A percentile compares a stretch with the other conserved stretches of the same genome.
phyloP scores from a whole-genome alignment of 1,284 basidiomycete genomes.

The Tilletia indica region DNA sequence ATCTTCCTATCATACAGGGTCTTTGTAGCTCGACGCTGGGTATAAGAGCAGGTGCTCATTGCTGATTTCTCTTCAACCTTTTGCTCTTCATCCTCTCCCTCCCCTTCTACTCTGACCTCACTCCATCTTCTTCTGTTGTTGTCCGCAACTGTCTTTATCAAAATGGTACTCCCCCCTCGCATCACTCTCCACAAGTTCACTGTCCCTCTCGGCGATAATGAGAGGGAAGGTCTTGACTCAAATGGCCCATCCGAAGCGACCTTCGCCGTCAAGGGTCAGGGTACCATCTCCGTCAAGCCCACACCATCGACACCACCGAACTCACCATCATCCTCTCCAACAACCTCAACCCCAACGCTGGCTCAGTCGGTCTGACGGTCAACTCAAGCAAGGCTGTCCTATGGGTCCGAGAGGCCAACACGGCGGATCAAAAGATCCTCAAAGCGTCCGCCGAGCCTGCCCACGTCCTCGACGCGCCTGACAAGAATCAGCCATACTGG shows the following conservation, averaged over 20 bases:
- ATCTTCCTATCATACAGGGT: too few relatives aligned
- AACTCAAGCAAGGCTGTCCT: background rate
- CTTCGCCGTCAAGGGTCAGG: conserved; percentile 6
- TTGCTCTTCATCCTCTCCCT: too few relatives aligned
- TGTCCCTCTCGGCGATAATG: too few relatives aligned
- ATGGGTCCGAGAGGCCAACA: background rate
- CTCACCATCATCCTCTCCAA: background rate
- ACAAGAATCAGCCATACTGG: conserved; percentile 9
- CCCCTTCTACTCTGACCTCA: too few relatives aligned
- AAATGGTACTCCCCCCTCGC: too few relatives aligned
- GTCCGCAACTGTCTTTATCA: too few relatives aligned
- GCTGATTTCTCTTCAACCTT: too few relatives aligned
- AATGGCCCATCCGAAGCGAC: background rate
- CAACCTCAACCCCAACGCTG: background rate
- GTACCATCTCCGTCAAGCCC: background rate
- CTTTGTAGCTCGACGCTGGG: too few relatives aligned
- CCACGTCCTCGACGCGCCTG: background rate
- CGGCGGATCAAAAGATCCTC: background rate
- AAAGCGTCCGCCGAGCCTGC: background rate
- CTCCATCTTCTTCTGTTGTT: too few relatives aligned
- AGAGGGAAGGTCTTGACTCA: too few relatives aligned
- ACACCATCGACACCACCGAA: background rate
- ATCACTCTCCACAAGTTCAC: too few relatives aligned
- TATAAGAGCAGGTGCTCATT: too few relatives aligned
- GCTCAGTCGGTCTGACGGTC: background rate